Evolutionary conservation across 352 stramenopile genomes (phyloP), one percentile per base, ranked within the genome.

Genomic region (Phytophthora palmivora): DNA sequence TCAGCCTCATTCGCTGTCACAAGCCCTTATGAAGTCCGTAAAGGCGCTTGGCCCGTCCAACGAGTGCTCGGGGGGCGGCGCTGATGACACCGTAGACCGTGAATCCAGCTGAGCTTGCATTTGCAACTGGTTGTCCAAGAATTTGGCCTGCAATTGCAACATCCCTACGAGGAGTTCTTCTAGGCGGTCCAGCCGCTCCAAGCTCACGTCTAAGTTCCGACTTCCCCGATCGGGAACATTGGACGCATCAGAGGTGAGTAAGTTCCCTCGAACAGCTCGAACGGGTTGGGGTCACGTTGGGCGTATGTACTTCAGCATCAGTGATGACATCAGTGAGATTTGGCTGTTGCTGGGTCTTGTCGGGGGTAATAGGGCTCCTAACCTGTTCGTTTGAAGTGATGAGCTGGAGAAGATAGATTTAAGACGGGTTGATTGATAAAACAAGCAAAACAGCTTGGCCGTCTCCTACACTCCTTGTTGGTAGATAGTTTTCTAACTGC

Each of bases 101-200:
- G 15, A 4, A 5, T 41, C 39, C 45, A 42, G 5, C n/a, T 43
- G 28, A 22, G 7, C 45, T 53, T 43, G 45, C 4, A 42, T n/a
- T 11, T 44, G 32, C 16, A 54, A 19, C 46, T 54, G 32, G 12
- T 53, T 53, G 18, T 28, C 45, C 18, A 53, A 30, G 12, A 53
- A 53, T 10, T 28, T 6, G 16, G 30, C 30, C 33, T 44, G 47
- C 32, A 44, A 32, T 18, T 49, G 41, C 26, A 28, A 38, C 39
- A 58, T 41, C 16, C 39, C 51, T 26, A 41, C 39, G 51, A 58
- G 30, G 38, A 58, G 28, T 15, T 32, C 47, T 36, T 42, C 38
- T 15, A 48, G 15, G 14, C 51, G 24, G 18, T 50, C 51, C 16
- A 58, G 12, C 9, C 51, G 51, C 39, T 58, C 28, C 3, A 39